A percentile compares a stretch with the other conserved stretches of the same genome.
Conservation (phyloP, 2,329 filamentous ascomycete species). For the Emmonsiellopsis sp. region DNA sequence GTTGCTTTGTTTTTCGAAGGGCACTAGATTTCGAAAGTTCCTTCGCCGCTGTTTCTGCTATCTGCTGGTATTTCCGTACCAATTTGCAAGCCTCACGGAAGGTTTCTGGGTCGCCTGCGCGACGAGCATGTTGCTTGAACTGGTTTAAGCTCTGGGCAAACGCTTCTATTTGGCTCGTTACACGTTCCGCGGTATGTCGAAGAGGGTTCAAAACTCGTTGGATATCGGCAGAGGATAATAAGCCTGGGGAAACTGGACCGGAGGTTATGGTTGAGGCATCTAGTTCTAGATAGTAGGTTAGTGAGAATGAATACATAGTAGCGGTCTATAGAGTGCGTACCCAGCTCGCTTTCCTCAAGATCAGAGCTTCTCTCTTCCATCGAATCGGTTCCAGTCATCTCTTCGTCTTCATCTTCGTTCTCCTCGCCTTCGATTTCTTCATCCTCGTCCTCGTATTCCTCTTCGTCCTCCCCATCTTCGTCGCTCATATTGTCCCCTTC, state of each 20-base stretch:
- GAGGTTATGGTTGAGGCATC: slow-evolving; percentile 10
- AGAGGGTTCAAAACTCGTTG: slow-evolving; percentile 49
- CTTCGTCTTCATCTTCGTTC: slow-evolving; percentile 18
- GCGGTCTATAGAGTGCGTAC: slow-evolving; percentile 3
- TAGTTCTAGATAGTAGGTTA: not conserved
- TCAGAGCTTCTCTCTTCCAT: slow-evolving; percentile 6
- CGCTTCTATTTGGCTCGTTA: slow-evolving; percentile 72
- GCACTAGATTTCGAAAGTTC: slow-evolving; percentile 32
- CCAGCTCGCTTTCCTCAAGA: slow-evolving; percentile 6
- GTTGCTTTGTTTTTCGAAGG: slow-evolving; percentile 26
- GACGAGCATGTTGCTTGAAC: slow-evolving; percentile 45
- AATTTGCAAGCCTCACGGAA: slow-evolving; percentile 60
- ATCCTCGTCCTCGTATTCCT: slow-evolving; percentile 4
- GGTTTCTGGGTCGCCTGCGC: slow-evolving; percentile 39
- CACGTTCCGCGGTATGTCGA: slow-evolving; percentile 55
- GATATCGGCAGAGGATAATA: slow-evolving; percentile 38
- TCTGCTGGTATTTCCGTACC: slow-evolving; percentile 52
- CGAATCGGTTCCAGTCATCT: slow-evolving; percentile 20
- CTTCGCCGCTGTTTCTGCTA: slow-evolving; percentile 42
- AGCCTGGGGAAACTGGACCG: slow-evolving; percentile 12
- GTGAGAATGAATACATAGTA: not conserved
- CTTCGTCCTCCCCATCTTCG: not conserved
- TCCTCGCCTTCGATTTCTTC: slow-evolving; percentile 15
- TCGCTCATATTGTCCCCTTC: slow-evolving; percentile 19
- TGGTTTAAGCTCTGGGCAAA: slow-evolving; percentile 77